Conservation (phyloP, 116 monocot species). For the Posidonia oceanica region DNA sequence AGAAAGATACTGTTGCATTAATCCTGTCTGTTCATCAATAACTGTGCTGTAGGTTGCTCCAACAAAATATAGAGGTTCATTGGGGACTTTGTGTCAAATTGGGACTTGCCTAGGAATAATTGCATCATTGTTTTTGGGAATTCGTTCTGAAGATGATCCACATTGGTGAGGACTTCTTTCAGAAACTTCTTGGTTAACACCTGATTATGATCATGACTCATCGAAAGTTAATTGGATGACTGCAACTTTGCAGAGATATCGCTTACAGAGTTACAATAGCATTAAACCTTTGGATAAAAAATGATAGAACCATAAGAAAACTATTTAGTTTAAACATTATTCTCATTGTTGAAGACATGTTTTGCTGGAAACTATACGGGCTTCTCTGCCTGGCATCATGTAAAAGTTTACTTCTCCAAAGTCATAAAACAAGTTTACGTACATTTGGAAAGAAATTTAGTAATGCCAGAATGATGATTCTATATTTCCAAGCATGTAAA, state of each 20-base stretch:
- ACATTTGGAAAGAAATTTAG: no score
- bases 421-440: no score
- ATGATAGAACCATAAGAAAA: no score
- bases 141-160: conserved; percentile 74
- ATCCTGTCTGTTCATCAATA: background rate
- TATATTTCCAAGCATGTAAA: no score
- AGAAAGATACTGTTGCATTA: no score
- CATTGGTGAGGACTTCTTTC: conserved; percentile 54
- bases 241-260: background rate
- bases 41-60: conserved; percentile 57
- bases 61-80: conserved; percentile 70
- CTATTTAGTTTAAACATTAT: no score
- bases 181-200: background rate
- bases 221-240: background rate
- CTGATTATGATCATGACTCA: background rate
- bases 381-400: no score
- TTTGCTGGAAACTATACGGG: no score
- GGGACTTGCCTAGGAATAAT: conserved; percentile 91
- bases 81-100: conserved; percentile 73
- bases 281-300: no score
- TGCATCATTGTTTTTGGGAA: conserved; percentile 59
- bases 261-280: background rate
- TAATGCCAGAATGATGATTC: no score
- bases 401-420: no score
- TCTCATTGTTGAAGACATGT: no score